Conservation (phyloP, 2,329 filamentous ascomycete species). For the Xylaria polymorpha region DNA sequence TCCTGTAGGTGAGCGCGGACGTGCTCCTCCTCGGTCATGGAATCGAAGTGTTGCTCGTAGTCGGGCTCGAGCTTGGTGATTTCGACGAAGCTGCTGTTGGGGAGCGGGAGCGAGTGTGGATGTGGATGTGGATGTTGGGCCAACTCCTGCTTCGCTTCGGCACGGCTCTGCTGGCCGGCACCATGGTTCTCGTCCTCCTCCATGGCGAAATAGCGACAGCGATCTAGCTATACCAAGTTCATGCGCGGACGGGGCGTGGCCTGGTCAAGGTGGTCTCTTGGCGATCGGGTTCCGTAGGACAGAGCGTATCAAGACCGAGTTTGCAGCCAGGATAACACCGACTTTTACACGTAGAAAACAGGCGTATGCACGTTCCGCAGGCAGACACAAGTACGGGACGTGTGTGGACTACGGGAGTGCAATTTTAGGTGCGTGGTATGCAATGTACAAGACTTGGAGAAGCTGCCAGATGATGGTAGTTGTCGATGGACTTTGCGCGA, state of each 20-base stretch:
- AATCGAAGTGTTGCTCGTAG: constrained; percentile 58
- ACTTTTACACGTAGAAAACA: neutral
- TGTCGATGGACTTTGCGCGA: constrained; percentile 14
- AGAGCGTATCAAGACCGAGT: neutral
- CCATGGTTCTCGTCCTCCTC: constrained; percentile 40
- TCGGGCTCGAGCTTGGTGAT: constrained; percentile 47
- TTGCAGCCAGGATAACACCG: neutral
- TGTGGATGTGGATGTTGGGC: constrained; percentile 26
- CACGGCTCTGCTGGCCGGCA: constrained; percentile 16
- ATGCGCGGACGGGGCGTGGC: constrained; percentile 12
- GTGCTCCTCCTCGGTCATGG: constrained; percentile 62
- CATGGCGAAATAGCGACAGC: constrained; percentile 28
- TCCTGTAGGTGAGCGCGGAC: constrained; percentile 69
- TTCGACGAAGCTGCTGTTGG: constrained; percentile 48
- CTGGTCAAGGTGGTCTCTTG: neutral
- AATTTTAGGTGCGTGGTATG: neutral
- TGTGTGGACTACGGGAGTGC: neutral
- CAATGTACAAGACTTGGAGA: constrained; percentile 3
- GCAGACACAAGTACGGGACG: neutral
- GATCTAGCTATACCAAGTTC: neutral
- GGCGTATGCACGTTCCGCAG: neutral
- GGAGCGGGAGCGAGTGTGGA: constrained; percentile 32
- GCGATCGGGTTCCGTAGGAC: neutral
- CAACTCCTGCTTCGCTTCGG: neutral
- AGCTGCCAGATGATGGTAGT: neutral